Evolutionary conservation across 192 early-diverging fungal species (phyloP), one percentile per base, ranked within the genome.

Genomic region (Backusella westeae): DNA sequence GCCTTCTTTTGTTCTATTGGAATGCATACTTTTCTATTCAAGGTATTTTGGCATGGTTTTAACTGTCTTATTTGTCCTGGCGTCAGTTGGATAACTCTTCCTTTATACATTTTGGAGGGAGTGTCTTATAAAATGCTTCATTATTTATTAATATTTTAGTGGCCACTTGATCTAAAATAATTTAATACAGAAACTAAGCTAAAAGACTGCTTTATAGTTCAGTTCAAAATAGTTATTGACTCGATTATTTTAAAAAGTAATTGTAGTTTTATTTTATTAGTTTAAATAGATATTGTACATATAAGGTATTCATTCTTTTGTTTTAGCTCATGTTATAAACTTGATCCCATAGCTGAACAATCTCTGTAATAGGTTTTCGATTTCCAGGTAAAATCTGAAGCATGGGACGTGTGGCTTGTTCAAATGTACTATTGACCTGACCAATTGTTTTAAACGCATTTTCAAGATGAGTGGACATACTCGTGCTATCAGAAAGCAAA

Each of bases 301-400:
- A n/a, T 26, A 63, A 29, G 3, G 12, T 29, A 63, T 53, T 53
- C 2, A 2, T 8, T 26, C 23, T 23, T 26, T 26, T 29, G 26
- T 29, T n/a, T 53, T 63, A 63, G 56, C 26, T 32, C 56, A 63
- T 63, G n/a, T 63, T 63, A 63, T 63, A 63, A 63, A 63, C 56
- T 29, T 63, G 56, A 32, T 63, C 56, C 56, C 56, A 63, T 12
- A 29, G 9, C 12, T 63, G 56, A 14, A 63, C 10, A 0, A 63
- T 63, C 29, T 32, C 56, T 8, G 3, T 29, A 1, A 63, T 63
- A 26, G 56, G 7, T 14, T 63, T 63, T 63, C 56, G 56, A 63
- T 63, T 29, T 29, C 23, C 56, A 2, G 56, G 56, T 63, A 63
- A 63, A 29, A 63, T 29, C 10, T 63, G 56, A 63, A 63, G 56